These are phyloP conservation scores for Acephala macrosclerotiorum DNA, from an alignment of 2,329 filamentous ascomycete species.

Conservation along the genomic window DNA sequence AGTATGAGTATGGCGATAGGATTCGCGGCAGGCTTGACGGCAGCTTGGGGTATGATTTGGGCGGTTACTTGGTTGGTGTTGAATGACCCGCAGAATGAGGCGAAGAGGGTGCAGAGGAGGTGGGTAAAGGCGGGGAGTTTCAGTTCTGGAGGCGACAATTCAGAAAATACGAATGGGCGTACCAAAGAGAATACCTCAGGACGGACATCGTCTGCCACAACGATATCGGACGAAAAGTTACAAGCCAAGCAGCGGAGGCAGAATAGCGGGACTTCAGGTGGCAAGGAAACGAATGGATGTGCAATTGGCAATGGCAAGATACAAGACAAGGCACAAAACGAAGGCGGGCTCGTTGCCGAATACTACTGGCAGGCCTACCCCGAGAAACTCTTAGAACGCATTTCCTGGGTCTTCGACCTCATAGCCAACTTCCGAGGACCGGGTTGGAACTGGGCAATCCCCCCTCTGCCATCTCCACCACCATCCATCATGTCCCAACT, in stretches of 20 bases:
- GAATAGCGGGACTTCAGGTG: neutral
- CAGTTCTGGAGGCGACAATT: neutral
- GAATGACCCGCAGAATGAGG: conserved; percentile 62
- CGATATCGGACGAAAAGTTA: neutral
- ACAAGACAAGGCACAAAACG: conserved; percentile 7
- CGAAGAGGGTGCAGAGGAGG: conserved; percentile 52
- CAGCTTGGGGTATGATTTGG: conserved; percentile 59
- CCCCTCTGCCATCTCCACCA: conserved; percentile 55
- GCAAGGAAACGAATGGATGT: conserved; percentile 12
- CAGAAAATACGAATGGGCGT: conserved; percentile 13
- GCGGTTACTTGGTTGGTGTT: conserved; percentile 59
- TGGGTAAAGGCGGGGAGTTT: conserved; percentile 18
- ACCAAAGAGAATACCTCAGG: neutral
- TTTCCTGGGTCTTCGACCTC: conserved; percentile 65
- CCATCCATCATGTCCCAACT: conserved; percentile 51
- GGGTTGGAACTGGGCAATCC: conserved; percentile 65
- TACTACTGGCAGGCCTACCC: conserved; percentile 70
- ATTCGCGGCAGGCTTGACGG: conserved; percentile 59
- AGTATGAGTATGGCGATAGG: conserved; percentile 59
- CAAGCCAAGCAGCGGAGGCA: neutral
- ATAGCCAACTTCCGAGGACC: conserved; percentile 60
- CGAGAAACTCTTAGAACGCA: conserved; percentile 55
- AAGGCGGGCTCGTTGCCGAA: conserved; percentile 47
- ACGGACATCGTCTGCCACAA: conserved; percentile 3
- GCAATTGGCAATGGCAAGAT: neutral